A percentile compares a stretch with the other conserved stretches of the same genome.
phyloP scores from a whole-genome alignment of 257 asterid genomes.

The Solanum paucissectum region DNA sequence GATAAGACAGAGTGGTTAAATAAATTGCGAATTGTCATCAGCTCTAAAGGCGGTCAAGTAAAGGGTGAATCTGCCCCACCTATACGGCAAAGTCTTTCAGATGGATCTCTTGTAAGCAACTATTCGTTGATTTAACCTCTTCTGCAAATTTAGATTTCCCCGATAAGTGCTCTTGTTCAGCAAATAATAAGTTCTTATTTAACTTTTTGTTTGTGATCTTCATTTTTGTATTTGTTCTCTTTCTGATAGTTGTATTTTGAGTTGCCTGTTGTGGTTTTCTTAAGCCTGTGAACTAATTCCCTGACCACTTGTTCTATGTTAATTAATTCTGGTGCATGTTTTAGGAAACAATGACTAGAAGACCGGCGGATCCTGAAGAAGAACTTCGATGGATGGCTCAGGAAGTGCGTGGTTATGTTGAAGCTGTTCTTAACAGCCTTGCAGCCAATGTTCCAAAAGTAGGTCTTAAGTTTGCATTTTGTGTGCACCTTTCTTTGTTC shows the following conservation, averaged over 20 bases:
- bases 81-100: constrained; percentile 75
- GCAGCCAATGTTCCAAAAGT: constrained; percentile 96
- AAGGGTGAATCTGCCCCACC: constrained; percentile 58
- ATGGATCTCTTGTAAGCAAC: constrained; percentile 78
- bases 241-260: background rate
- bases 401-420: constrained; percentile 96
- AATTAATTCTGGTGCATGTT: background rate
- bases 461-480: constrained; percentile 1
- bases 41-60: constrained; percentile 86
- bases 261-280: background rate
- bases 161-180: background rate
- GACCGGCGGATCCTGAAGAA: constrained; percentile 92
- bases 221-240: background rate
- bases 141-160: background rate
- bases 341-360: constrained; percentile 78
- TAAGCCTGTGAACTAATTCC: background rate
- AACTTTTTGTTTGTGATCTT: background rate
- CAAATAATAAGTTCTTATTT: background rate
- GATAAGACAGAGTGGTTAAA: constrained; percentile 72
- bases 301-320: background rate
- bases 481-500: background rate
- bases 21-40: constrained; percentile 61
- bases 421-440: constrained; percentile 91
- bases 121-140: background rate
- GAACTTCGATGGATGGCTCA: constrained; percentile 98